Evolutionary conservation across 441 rosid species (phyloP).

Genomic region (Croton setiger): DNA sequence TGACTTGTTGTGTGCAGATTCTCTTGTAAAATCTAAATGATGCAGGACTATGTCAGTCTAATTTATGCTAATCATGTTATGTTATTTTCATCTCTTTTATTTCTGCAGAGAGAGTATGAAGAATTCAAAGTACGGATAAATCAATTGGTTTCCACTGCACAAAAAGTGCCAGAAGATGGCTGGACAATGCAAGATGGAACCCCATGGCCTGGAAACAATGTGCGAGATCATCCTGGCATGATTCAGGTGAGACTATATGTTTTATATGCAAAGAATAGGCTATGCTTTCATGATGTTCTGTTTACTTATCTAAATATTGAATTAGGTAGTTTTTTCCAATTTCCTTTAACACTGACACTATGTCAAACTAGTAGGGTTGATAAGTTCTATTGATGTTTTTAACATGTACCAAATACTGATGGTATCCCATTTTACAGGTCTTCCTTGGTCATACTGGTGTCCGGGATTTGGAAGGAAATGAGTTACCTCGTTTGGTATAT

Average conservation of each 20-base stretch:
- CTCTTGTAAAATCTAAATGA: neutral
- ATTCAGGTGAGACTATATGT: slow-evolving; percentile 64
- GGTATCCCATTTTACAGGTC: slow-evolving; percentile 42
- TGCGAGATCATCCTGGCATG: slow-evolving; percentile 92
- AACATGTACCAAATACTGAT: neutral
- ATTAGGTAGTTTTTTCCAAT: neutral
- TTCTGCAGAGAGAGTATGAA: slow-evolving; percentile 89
- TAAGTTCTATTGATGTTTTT: neutral
- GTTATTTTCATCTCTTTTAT: neutral
- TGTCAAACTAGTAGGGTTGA: neutral
- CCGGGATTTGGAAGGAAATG: slow-evolving; percentile 82
- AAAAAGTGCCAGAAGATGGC: slow-evolving; percentile 97
- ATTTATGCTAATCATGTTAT: neutral
- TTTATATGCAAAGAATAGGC: neutral
- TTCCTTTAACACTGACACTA: neutral
- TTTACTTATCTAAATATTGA: neutral
- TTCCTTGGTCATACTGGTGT: slow-evolving; percentile 91
- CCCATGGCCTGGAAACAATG: slow-evolving; percentile 97
- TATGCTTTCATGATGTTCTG: neutral
- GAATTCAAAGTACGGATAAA: slow-evolving; percentile 88
- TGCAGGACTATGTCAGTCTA: neutral
- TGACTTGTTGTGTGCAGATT: slow-evolving; percentile 20
- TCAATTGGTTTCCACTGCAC: slow-evolving; percentile 80
- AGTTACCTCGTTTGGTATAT: slow-evolving; percentile 80
- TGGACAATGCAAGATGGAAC: slow-evolving; percentile 99